phyloP scores from a whole-genome alignment of 805 yeast genomes.

The Barnettozyma sp. region DNA sequence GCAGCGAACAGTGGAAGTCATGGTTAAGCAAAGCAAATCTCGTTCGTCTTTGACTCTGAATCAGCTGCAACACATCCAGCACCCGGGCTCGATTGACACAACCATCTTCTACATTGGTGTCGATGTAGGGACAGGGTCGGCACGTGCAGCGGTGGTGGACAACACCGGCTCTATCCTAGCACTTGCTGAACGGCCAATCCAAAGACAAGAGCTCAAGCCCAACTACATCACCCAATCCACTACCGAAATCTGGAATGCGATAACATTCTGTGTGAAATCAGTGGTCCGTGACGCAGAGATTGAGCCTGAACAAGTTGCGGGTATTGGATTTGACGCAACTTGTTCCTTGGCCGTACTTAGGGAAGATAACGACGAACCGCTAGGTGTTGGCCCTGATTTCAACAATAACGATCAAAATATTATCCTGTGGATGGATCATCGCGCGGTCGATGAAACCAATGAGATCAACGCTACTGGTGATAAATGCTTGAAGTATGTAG shows the following conservation, averaged over 20 bases:
- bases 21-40: constrained; percentile 20
- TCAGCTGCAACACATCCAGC: constrained; percentile 22
- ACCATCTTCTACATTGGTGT: constrained; percentile 61
- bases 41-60: constrained; percentile 25
- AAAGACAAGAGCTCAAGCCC: constrained; percentile 68
- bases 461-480: constrained; percentile 77
- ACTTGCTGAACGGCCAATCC: constrained; percentile 70
- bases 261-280: constrained; percentile 72
- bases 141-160: constrained; percentile 89
- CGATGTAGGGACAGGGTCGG: constrained; percentile 97
- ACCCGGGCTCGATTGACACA: constrained; percentile 25
- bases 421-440: constrained; percentile 97
- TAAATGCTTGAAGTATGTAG: constrained; percentile 80
- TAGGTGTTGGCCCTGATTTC: constrained; percentile 92
- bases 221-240: constrained; percentile 80
- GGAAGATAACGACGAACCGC: constrained; percentile 57
- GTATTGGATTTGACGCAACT: constrained; percentile 96
- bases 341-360: constrained; percentile 85
- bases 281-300: constrained; percentile 71
- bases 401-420: constrained; percentile 67
- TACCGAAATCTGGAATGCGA: constrained; percentile 85
- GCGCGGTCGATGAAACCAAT: constrained; percentile 78
- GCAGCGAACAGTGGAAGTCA: background rate
- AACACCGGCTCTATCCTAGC: constrained; percentile 75
- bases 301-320: constrained; percentile 60